Base-by-base conservation (phyloP, 345 rosid species). In the Gossypium thurberi region DNA sequence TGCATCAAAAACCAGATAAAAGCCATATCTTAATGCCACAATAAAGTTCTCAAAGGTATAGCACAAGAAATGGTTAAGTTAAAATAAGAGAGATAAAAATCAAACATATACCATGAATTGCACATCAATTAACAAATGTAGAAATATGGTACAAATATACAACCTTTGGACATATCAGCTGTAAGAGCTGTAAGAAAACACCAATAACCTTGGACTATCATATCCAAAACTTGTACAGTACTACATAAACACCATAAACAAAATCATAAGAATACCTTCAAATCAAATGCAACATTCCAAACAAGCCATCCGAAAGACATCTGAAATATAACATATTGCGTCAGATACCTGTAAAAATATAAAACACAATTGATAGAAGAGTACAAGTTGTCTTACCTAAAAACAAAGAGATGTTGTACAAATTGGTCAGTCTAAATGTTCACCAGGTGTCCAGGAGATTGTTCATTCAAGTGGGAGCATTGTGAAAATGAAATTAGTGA, bases 201-300 rank as follows among this genome's bases (percentile, higher is more conserved):
- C 78, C 79, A 75, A 62, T 18, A 73, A 44, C 76, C 77, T 47
- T 70, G 79, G 55, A 68, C 70, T 48, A 69, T 73, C 78, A 74
- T 28, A 74, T 72, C 63, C 69, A 73, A 78, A 53, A 76, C 71
- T 55, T 70, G 78, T 74, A 69, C 78, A 74, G 69, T 48, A 61
- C 74, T 23, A 25, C 21, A 67, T 77, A 48, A 75, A 47, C 74
- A 81, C 50, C 72, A 65, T 62, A 72, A 71, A 28, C 74, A 73
- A 69, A 65, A 75, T 74, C 71, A 72, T 77, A 79, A 65, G 69
- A 56, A 50, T 73, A 85, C 84, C 85, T 81, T 73, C 62, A 65
- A 67, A 65, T 67, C 28, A 65, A 78, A 61, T 17, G 18, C 63
- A 77, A 82, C 78, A 72, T 73, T 78, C 80, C 80, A 76, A 23